Conservation (phyloP, 2,329 filamentous ascomycete species). For the Aspergillus quadricinctus region DNA sequence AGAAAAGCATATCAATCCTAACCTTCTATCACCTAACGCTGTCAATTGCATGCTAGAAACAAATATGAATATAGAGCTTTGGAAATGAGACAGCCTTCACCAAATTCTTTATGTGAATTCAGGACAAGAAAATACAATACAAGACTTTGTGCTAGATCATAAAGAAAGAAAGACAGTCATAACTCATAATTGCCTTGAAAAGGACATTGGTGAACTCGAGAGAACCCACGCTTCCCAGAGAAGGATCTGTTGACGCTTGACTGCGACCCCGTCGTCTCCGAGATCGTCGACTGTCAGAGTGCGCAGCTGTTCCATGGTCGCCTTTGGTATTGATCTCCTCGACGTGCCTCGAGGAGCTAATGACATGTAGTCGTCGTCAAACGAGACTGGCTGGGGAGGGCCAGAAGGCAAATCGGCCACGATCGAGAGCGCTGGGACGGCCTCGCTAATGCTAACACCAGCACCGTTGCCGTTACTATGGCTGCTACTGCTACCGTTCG, state of each 20-base stretch:
- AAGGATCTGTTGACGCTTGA: conserved; percentile 28
- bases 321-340: conserved; percentile 4
- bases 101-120: neutral
- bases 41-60: neutral
- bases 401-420: conserved; percentile 13
- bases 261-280: conserved; percentile 34
- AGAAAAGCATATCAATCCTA: neutral
- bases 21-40: neutral
- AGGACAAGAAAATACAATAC: neutral
- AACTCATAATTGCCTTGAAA: neutral
- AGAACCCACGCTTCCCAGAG: conserved; percentile 40
- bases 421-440: conserved; percentile 15
- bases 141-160: neutral
- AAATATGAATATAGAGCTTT: neutral
- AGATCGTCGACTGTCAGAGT: conserved; percentile 28
- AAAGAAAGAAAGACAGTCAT: neutral
- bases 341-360: conserved; percentile 4
- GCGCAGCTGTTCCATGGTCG: conserved; percentile 22
- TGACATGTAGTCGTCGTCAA: conserved; percentile 8
- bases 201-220: conserved; percentile 14
- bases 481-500: conserved; percentile 41
- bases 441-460: conserved; percentile 9
- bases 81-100: neutral
- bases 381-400: conserved; percentile 13
- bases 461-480: conserved; percentile 9